Evolutionary conservation across 768 basidiomycete genomes (phyloP).

Genomic region (Auricularia cornea): DNA sequence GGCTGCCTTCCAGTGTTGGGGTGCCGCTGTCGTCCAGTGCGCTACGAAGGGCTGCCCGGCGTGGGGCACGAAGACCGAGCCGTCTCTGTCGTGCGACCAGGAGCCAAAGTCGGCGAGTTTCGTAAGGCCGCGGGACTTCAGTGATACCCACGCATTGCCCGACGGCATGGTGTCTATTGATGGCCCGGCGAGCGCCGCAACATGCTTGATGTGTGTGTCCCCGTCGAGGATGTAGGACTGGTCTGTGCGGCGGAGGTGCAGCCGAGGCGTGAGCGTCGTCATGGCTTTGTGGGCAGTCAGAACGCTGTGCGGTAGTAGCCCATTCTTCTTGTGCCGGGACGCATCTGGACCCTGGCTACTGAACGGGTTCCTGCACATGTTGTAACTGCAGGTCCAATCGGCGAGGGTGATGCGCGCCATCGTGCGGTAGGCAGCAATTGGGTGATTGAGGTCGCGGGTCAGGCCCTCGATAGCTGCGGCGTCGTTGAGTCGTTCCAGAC

Average conservation of each 20-base stretch:
- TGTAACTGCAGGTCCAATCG: not conserved
- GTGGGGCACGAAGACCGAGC: too few relatives aligned
- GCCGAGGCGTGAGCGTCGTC: not conserved
- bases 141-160: too few relatives aligned
- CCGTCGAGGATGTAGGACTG: not conserved
- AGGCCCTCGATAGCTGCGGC: not conserved
- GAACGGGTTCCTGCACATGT: not conserved
- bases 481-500: not conserved
- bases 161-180: too few relatives aligned
- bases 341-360: not conserved
- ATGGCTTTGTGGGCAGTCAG: not conserved
- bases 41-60: too few relatives aligned
- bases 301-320: not conserved
- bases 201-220: not conserved
- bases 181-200: too few relatives aligned
- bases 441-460: not conserved
- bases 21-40: too few relatives aligned
- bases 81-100: not conserved
- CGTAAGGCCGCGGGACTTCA: not conserved
- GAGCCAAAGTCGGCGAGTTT: not conserved
- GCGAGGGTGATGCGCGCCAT: not conserved
- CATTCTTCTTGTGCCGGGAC: not conserved
- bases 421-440: not conserved
- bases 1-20: too few relatives aligned
- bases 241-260: not conserved